phyloP scores from a whole-genome alignment of 2,329 filamentous ascomycete genomes.

The Grosmannia serpens region DNA sequence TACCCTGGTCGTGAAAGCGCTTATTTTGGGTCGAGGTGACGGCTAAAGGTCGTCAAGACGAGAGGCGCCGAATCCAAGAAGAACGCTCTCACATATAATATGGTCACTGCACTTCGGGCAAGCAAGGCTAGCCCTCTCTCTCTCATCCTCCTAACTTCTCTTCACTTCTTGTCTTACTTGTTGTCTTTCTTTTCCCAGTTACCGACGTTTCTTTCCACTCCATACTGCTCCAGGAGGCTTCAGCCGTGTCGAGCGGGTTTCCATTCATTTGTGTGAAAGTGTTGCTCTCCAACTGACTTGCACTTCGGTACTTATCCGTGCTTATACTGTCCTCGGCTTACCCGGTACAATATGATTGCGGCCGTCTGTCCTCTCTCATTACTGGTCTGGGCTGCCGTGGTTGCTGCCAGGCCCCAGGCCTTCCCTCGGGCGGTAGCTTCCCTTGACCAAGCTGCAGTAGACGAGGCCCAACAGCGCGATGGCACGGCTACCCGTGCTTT shows the following conservation, averaged over 20 bases:
- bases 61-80: neutral
- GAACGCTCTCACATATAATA: neutral
- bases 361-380: conserved; percentile 8
- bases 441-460: conserved; percentile 30
- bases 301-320: neutral
- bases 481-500: conserved; percentile 30
- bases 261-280: neutral
- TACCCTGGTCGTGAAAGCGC: neutral
- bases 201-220: neutral
- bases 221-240: neutral
- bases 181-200: neutral
- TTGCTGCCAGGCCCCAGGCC: conserved; percentile 16
- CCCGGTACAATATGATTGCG: conserved; percentile 5
- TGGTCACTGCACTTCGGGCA: neutral
- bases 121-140: neutral
- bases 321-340: neutral
- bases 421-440: conserved; percentile 25
- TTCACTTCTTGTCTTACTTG: neutral
- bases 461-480: conserved; percentile 33
- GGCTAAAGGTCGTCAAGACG: neutral
- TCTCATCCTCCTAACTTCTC: neutral
- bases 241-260: neutral
- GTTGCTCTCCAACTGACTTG: neutral
- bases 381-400: conserved; percentile 13
- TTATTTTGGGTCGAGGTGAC: neutral